Base-by-base conservation (phyloP, 1,284 basidiomycete genomes). In the Butyriboletus pseudospeciosus region DNA sequence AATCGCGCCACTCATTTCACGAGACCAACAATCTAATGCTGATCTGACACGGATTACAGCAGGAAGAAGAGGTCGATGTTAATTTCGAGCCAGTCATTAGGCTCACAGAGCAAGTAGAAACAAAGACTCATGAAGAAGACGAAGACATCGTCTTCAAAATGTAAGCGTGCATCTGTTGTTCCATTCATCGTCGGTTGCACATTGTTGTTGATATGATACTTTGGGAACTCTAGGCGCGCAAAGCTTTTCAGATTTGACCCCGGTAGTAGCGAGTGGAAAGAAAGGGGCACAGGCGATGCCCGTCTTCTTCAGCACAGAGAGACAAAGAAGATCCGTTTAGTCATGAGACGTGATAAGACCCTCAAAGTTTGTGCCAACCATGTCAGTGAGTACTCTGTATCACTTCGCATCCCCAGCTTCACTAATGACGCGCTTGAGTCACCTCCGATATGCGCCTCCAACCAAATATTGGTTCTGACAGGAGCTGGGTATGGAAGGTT, bases 311-410 rank as follows among this genome's bases (percentile, higher is more conserved):
- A 87, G 68, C 91, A 97, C 80, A 94, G 90, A 75, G 82, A 84
- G 69, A 90, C 87, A 42, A 86, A 88, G 78, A 98, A 98, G 77
- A 82, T 97, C 66, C 85, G 97, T 58, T 84, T 99, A 59, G 94
- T 99, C 71, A 99, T 99, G 97, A 83, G 97, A 76, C 91, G 97
- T 74, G 97, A 99, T 82, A 98, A 98, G 87, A 99, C 97, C 46
- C 82, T 95, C 74, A 99, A 99, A 76, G 95, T 99, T 73, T 99
- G 97, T 78, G 97, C 97, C 58, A 99, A 99, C 80, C 97, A 99
- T 77, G 78, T 84, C 64, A 84, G 96, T 98, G 69, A 76, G 93
- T 85, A 20, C 40, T 46, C 47, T 35, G 30, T 43, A 41, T 51
- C 23, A 14, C 14, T 16, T 34, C 23, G 28, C 8, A 7, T 32